Evolutionary conservation across 2,329 filamentous ascomycete genomes (phyloP), one percentile per base, ranked within the genome.

Genomic region (Xylariaceae sp.): DNA sequence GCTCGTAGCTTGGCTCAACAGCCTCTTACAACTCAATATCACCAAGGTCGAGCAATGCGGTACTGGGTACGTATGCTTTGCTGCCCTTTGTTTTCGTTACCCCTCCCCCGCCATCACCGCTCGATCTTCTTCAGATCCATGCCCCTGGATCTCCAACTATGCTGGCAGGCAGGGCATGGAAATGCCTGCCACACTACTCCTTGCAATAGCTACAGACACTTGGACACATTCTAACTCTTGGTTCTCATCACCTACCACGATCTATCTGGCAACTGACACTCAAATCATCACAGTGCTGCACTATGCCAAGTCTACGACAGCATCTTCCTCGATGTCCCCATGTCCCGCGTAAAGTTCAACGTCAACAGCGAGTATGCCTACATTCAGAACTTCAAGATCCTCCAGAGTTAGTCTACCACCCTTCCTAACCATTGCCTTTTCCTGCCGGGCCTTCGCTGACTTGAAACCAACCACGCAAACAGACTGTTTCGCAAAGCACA

Each of bases 41-140:
- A 97, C 89, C 66, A 97, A 97, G 76, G 90, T 99, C 71, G 94
- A 99, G 78, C 94, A 99, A 81, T 97, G 93, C 73, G 94, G 94
- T 72, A 97, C 93, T 68, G 94, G 93, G 93, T 97, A 86, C 66
- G 77, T 71, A 58, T 53, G 39, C 48, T 56, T 48, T 41, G 36
- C 34, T 51, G 45, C 40, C 50, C 47, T 53, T 50, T 53, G 38
- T 50, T 49, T 45, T 53, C 42, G 33, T 42, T 80, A 62, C 63
- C 58, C 62, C 60, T 63, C 66, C 65, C 60, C 63, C 63, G 53
- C 62, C 59, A 60, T 45, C 33, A 39, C 34, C 34, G 41, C 53
- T 43, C 41, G 47, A 28, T 28, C 22, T 28, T 4, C 4, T 28
- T 28, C 22, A 28, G 22, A 28, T 28, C 22, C 22, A 28, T 28